These are phyloP conservation scores for Wilcoxina mikolae DNA, from an alignment of 495 filamentous ascomycete species.

Conservation along the genomic window DNA sequence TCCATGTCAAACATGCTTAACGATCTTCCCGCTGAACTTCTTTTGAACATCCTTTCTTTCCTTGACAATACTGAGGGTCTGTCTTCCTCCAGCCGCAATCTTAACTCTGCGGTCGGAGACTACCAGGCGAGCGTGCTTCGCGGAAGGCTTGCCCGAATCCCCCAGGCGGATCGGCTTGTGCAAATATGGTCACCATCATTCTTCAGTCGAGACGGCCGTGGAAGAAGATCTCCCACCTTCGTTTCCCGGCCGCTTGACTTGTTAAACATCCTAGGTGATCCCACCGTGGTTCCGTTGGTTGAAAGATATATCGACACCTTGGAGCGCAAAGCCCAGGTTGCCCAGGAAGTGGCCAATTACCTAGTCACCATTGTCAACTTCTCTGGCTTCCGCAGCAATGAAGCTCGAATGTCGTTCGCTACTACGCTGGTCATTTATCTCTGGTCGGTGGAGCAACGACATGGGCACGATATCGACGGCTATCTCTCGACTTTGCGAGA, in stretches of 20 bases:
- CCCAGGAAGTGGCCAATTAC: constrained; percentile 22
- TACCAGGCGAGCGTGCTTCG: constrained; percentile 18
- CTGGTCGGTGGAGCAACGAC: constrained; percentile 27
- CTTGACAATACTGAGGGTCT: constrained; percentile 24
- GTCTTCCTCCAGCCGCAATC: constrained; percentile 20
- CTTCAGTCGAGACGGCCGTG: constrained; percentile 15
- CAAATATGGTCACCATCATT: constrained; percentile 28
- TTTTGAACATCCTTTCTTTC: constrained; percentile 27
- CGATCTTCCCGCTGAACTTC: constrained; percentile 26
- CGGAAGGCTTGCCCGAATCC: constrained; percentile 21
- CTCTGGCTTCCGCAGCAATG: constrained; percentile 1
- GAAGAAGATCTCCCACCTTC: too few species aligned
- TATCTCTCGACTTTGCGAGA: constrained; percentile 20
- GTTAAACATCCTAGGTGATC: constrained; percentile 25
- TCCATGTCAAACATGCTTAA: constrained; percentile 12
- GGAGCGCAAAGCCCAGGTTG: constrained; percentile 17
- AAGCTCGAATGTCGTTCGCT: constrained; percentile 17
- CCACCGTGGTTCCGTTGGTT: constrained; percentile 14
- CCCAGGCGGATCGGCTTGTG: constrained; percentile 27
- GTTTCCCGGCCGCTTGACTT: constrained; percentile 16
- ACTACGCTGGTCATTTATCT: constrained; percentile 21
- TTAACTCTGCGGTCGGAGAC: constrained; percentile 20
- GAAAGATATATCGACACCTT: constrained; percentile 23
- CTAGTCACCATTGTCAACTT: constrained; percentile 18
- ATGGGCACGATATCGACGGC: constrained; percentile 27